Percentiles rank a stretch among this genome's conserved stretches.
Evolutionary conservation across 2,329 filamentous ascomycete genomes (phyloP).

Genomic region (Fusarium euwallaceae): DNA sequence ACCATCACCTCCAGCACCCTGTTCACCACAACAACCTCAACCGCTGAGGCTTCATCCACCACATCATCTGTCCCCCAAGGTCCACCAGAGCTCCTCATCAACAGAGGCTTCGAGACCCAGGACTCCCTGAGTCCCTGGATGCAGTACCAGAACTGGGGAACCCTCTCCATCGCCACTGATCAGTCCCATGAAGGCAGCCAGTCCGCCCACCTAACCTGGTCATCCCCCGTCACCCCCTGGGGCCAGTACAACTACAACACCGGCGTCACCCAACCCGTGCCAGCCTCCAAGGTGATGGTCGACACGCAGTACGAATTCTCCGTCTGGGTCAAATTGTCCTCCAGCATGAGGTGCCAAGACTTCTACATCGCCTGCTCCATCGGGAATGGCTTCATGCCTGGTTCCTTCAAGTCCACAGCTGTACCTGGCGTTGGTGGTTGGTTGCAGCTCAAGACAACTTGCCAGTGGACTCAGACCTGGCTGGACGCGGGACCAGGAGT

Average conservation of each 20-base stretch:
- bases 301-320: not conserved
- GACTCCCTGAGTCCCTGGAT: not conserved
- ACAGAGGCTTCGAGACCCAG: not conserved
- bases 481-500: not conserved
- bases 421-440: not conserved
- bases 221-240: not conserved
- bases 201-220: not conserved
- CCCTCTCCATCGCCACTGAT: not conserved
- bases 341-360: not conserved
- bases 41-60: not conserved
- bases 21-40: not conserved
- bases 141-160: not conserved
- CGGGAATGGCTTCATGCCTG: not conserved
- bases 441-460: not conserved
- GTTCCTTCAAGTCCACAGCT: not conserved
- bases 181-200: not conserved
- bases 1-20: not conserved
- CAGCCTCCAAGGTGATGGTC: not conserved
- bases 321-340: not conserved
- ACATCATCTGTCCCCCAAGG: not conserved
- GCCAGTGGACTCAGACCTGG: not conserved
- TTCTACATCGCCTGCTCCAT: not conserved
- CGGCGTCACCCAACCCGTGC: not conserved
- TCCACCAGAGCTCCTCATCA: not conserved
- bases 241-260: not conserved